A percentile compares a stretch with the other conserved stretches of the same genome.
phyloP scores from a whole-genome alignment of 2,329 filamentous ascomycete genomes.

The Fusarium tanahbumbuense region DNA sequence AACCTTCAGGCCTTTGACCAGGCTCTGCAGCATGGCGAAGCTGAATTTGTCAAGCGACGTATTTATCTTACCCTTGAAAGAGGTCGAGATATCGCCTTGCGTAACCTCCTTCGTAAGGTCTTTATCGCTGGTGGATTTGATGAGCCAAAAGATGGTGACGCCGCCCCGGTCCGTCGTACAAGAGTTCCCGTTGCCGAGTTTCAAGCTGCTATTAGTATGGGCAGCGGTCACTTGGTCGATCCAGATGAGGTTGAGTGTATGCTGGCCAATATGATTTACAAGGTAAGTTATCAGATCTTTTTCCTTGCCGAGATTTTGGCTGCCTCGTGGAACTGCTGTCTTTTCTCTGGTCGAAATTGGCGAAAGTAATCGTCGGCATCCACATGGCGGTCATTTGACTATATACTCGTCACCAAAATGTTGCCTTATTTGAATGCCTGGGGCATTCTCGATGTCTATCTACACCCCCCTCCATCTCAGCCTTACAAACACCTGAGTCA shows the following conservation, averaged over 20 bases:
- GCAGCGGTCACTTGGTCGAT: conserved; percentile 76
- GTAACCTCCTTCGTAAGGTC: conserved; percentile 92
- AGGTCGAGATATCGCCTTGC: conserved; percentile 88
- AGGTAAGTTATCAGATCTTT: conserved; percentile 67
- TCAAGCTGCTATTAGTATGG: conserved; percentile 82
- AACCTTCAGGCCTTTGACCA: conserved; percentile 86
- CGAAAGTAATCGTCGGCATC: conserved; percentile 15
- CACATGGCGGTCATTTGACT: conserved; percentile 41
- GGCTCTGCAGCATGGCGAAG: conserved; percentile 82
- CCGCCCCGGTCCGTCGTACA: conserved; percentile 73
- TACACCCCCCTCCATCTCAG: conserved; percentile 37
- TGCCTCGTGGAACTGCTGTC: conserved; percentile 7
- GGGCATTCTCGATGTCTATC: conserved; percentile 36
- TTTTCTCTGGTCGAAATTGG: not conserved
- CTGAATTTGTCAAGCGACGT: conserved; percentile 91
- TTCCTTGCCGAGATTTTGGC: conserved; percentile 6
- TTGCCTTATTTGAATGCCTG: conserved; percentile 41
- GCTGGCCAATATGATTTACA: conserved; percentile 97
- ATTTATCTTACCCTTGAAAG: conserved; percentile 96
- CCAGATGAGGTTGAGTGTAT: conserved; percentile 95
- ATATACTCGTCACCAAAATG: conserved; percentile 43
- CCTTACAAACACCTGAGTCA: conserved; percentile 49
- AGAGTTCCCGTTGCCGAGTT: conserved; percentile 88
- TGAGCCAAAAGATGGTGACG: conserved; percentile 75
- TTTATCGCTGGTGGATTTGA: conserved; percentile 88